Evolutionary conservation across 495 filamentous ascomycete genomes (phyloP).

Genomic region (Aspergillus funiculosus): DNA sequence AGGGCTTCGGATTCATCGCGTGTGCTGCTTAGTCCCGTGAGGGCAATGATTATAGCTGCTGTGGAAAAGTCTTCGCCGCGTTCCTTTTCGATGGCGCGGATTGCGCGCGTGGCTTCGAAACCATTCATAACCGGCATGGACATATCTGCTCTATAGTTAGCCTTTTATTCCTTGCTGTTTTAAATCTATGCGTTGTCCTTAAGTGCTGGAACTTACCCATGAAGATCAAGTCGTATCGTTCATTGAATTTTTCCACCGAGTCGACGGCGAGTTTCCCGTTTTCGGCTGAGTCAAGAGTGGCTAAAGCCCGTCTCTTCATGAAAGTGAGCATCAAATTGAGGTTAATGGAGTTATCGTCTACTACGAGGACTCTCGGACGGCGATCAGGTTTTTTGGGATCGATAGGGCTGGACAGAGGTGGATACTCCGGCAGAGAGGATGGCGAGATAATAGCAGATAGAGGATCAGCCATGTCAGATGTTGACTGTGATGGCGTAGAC

Average conservation of each 20-base stretch:
- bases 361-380: slow-evolving; percentile 49
- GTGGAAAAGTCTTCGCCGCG: slow-evolving; percentile 22
- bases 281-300: slow-evolving; percentile 39
- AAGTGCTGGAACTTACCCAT: slow-evolving; percentile 36
- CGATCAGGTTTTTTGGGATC: background rate
- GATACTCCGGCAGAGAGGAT: background rate
- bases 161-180: too few species aligned
- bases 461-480: slow-evolving; percentile 2
- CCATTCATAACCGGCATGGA: slow-evolving; percentile 76
- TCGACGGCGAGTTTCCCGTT: slow-evolving; percentile 51
- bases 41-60: slow-evolving; percentile 57
- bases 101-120: slow-evolving; percentile 63
- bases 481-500: slow-evolving; percentile 11
- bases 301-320: slow-evolving; percentile 46
- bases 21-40: slow-evolving; percentile 61
- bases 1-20: slow-evolving; percentile 62
- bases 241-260: slow-evolving; percentile 35
- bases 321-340: slow-evolving; percentile 61
- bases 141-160: too few species aligned
- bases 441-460: slow-evolving; percentile 7
- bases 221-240: slow-evolving; percentile 52
- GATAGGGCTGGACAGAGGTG: slow-evolving; percentile 10
- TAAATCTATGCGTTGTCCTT: background rate
- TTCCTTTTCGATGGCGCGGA: slow-evolving; percentile 56
- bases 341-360: slow-evolving; percentile 74